Evolutionary conservation across 306 rosid species (phyloP), one percentile per base, ranked within the genome.

Genomic region (Inga laurina): DNA sequence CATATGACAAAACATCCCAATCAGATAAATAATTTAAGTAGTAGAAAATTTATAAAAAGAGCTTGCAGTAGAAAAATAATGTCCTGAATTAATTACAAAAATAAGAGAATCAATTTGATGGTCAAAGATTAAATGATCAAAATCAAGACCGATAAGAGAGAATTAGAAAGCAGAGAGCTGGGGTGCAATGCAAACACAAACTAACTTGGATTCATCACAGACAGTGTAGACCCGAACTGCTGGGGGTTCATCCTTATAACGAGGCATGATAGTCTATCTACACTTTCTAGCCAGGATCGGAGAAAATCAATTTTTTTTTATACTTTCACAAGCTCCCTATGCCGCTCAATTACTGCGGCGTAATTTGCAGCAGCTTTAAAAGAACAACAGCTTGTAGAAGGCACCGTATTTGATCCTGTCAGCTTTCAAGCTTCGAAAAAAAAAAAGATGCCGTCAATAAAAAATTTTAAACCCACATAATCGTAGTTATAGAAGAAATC

Each of bases 141-240:
- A 71, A 11, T 24, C 34, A 14, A 68, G 3, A 27, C 2, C 16
- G 35, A 78, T 15, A 2, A 74, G 41, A 54, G 43, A 27, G 67
- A 13, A 22, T 12, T 18, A 45, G 37, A 44, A 32, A 34, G 61
- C 52, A 19, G 16, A 11, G 52, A 71, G 34, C 21, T 52, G 24
- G 12, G 48, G 43, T 6, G 43, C 43, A 13, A 49, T 69, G 74
- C 74, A 30, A 14, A 72, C 10, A 27, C 27, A 67, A 22, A 79
- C 27, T 41, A 27, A 90, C 97, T 96, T 90, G 49, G 99, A 95
- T 92, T 95, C 99, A 9, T 93, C 96, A 61, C 91, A 95, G 84
- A 95, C 92, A 0, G 96, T 90, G 89, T 95, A 93, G 72, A 90
- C 99, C 2, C 92, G 91, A 91, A 95, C 86, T 0, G 97, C 97